These are phyloP conservation scores for Rhinocladiella mackenziei DNA, from an alignment of 2,329 filamentous ascomycete genomes.

Conservation along the genomic window DNA sequence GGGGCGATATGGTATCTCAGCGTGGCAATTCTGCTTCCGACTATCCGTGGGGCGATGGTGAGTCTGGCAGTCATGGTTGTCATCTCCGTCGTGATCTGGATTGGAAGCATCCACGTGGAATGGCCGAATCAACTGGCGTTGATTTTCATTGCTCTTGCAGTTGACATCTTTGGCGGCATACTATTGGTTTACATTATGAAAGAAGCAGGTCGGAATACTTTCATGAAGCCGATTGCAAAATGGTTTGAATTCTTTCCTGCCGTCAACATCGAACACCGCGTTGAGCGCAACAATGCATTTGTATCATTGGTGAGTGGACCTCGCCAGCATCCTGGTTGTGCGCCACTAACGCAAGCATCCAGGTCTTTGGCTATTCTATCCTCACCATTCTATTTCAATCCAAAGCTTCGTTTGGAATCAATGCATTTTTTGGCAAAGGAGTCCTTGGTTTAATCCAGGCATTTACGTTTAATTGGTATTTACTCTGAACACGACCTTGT, in stretches of 20 bases:
- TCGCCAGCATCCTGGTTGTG: neutral
- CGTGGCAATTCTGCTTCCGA: slow-evolving; percentile 51
- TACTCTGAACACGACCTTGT: too few relatives aligned
- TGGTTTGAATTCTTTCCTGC: slow-evolving; percentile 58
- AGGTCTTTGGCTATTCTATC: slow-evolving; percentile 59
- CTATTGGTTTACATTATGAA: slow-evolving; percentile 40
- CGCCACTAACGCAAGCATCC: neutral
- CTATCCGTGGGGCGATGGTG: slow-evolving; percentile 56
- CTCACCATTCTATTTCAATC: slow-evolving; percentile 46
- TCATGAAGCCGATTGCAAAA: slow-evolving; percentile 12
- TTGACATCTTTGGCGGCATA: slow-evolving; percentile 51
- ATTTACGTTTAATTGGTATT: slow-evolving; percentile 18
- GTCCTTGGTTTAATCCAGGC: slow-evolving; percentile 47
- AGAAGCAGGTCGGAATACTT: slow-evolving; percentile 4
- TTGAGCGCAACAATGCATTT: slow-evolving; percentile 62
- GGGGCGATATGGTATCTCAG: slow-evolving; percentile 40
- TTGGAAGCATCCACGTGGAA: slow-evolving; percentile 55
- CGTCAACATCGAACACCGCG: slow-evolving; percentile 63
- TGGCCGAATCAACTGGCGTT: slow-evolving; percentile 54
- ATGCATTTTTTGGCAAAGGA: slow-evolving; percentile 57
- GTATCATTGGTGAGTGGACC: slow-evolving; percentile 48
- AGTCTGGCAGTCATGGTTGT: slow-evolving; percentile 44
- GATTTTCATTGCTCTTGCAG: slow-evolving; percentile 53
- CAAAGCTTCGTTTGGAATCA: slow-evolving; percentile 21
- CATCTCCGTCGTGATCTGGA: slow-evolving; percentile 55